These are phyloP conservation scores for Trypanosoma cruzi DNA, from an alignment of 208 protist genomes.

Conservation along the genomic window DNA sequence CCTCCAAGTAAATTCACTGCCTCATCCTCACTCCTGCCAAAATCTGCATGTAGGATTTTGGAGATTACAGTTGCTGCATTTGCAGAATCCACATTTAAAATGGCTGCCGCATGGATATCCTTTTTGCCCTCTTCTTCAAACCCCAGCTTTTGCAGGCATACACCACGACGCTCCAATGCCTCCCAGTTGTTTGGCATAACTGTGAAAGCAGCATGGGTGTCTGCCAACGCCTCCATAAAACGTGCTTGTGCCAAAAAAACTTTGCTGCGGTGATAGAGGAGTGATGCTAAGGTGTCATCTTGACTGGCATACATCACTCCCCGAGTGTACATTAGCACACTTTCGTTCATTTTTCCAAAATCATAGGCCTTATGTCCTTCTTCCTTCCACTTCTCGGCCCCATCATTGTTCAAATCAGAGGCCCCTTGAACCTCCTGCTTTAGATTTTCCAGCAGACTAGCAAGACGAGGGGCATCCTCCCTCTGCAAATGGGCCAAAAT, in stretches of 20 bases:
- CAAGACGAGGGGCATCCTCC: conserved; percentile 34
- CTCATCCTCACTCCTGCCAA: not conserved
- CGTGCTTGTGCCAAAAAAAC: conserved; percentile 58
- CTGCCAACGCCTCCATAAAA: conserved; percentile 63
- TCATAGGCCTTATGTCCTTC: conserved; percentile 72
- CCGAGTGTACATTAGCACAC: conserved; percentile 70
- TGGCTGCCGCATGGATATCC: conserved; percentile 60
- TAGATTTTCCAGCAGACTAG: conserved; percentile 41
- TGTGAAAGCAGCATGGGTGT: conserved; percentile 53
- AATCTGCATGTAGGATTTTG: conserved; percentile 39
- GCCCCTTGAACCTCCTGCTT: conserved; percentile 31
- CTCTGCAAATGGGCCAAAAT: conserved; percentile 37
- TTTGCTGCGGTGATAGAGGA: conserved; percentile 82
- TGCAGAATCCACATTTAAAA: conserved; percentile 27
- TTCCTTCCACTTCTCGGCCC: conserved; percentile 80
- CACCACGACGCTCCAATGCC: conserved; percentile 69
- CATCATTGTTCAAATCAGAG: conserved; percentile 45
- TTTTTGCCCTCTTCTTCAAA: conserved; percentile 46
- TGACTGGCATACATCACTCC: conserved; percentile 72
- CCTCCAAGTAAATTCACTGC: not conserved
- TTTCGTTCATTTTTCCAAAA: conserved; percentile 38
- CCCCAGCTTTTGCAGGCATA: conserved; percentile 67
- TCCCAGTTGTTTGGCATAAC: conserved; percentile 73
- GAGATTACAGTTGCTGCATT: conserved; percentile 48
- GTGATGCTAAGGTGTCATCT: conserved; percentile 56